Evolutionary conservation across 108 stramenopile species (phyloP).

Genomic region (Skeletonema grethae): DNA sequence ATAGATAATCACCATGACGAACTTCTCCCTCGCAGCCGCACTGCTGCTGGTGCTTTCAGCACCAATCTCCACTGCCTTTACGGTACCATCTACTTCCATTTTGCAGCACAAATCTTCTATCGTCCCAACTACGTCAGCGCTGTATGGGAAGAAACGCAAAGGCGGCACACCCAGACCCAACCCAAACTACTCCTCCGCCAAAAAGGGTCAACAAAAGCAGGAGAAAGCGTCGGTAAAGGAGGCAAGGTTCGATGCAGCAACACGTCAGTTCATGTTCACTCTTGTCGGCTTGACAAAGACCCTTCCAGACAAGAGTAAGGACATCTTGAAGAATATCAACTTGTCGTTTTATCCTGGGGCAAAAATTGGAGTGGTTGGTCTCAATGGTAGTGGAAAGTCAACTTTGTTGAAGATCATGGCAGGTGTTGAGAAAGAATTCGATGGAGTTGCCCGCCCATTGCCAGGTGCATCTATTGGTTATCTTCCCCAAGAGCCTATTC

Average conservation of each 20-base stretch:
- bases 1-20: background rate
- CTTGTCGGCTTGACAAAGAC: conserved; percentile 79
- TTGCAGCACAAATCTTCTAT: background rate
- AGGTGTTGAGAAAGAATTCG: conserved; percentile 91
- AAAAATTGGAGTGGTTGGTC: conserved; percentile 91
- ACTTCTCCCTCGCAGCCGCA: background rate
- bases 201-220: conserved; percentile 54
- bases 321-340: conserved; percentile 86
- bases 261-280: conserved; percentile 90
- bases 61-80: background rate
- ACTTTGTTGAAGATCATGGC: conserved; percentile 95
- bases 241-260: conserved; percentile 87
- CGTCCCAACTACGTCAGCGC: conserved; percentile 11
- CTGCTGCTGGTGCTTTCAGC: background rate
- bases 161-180: conserved; percentile 32
- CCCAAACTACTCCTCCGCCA: conserved; percentile 32
- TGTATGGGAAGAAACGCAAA: conserved; percentile 34
- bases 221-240: conserved; percentile 84
- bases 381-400: conserved; percentile 88
- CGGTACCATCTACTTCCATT: background rate
- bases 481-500: conserved; percentile 81
- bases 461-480: conserved; percentile 90
- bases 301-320: conserved; percentile 85
- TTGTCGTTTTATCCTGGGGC: conserved; percentile 92
- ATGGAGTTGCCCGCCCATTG: conserved; percentile 79